Evolutionary conservation across 2,329 filamentous ascomycete species (phyloP), one percentile per base, ranked within the genome.

Genomic region (Clarireedia hainanense): DNA sequence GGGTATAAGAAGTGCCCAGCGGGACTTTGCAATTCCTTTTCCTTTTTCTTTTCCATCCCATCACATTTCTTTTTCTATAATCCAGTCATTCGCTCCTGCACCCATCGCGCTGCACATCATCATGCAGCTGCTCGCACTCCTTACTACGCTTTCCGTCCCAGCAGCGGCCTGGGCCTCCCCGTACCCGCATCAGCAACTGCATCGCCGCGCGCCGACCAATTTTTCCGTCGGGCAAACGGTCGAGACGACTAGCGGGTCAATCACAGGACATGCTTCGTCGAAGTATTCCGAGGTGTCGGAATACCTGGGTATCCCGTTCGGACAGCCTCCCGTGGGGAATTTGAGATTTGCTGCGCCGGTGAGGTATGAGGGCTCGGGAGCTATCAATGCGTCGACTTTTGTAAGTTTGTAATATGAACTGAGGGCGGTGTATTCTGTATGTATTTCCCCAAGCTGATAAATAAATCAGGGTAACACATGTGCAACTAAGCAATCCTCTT

Each of bases 261-360:
- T 67, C 5, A 52, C 43, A 42, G 65, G 67, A 17, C 64, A 64
- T 42, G 57, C 63, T 37, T 63, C 60, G n/a, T 52, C 53, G 4
- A 58, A 57, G 20, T 46, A 60, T 5, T 54, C 62, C 5, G 54
- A 58, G 1, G 65, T 68, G 3, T 67, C 64, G 0, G 65, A 64
- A 42, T 75, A 75, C 55, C 63, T 74, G 7, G 71, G 72, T 9
- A 71, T 75, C 48, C 72, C 70, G 6, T 75, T 72, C 61, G 72
- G 68, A 2, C 63, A 70, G 36, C 67, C 71, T 6, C 72, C 73
- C 9, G 58, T 68, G n/a, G 73, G 70, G 2, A 61, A 73, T 17
- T 62, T 70, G 30, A 67, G 74, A 48, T 76, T 74, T 61, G 67
- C 62, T 24, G 34, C 48, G 7, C 53, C 53, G 2, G 37, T 49